Conservation (phyloP, 345 rosid genomes). For the Streptanthus diversifolius region DNA sequence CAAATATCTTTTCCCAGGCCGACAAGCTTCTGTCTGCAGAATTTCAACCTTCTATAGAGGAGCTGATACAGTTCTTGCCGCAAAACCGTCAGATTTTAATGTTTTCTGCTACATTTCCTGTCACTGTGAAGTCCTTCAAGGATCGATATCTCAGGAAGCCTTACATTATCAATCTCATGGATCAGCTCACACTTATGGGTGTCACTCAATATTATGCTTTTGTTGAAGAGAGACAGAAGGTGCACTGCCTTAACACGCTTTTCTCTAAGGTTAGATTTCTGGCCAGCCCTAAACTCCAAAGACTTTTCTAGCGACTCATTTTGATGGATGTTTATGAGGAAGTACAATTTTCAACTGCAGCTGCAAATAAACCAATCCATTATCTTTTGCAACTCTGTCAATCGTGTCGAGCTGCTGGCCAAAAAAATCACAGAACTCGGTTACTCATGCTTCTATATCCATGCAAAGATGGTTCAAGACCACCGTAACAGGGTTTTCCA, state of each 20-base stretch:
- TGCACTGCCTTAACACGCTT: slow-evolving; percentile 97
- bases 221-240: slow-evolving; percentile 99
- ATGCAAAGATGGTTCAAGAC: slow-evolving; percentile 98
- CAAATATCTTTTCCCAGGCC: slow-evolving; percentile 16
- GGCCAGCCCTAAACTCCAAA: not conserved
- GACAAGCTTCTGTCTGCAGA: slow-evolving; percentile 65
- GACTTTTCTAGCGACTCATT: not conserved
- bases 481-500: slow-evolving; percentile 98
- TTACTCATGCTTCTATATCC: slow-evolving; percentile 94
- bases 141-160: slow-evolving; percentile 81
- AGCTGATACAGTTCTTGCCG: slow-evolving; percentile 85
- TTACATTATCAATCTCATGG: slow-evolving; percentile 96
- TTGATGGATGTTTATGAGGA: not conserved
- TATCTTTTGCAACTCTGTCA: slow-evolving; percentile 96
- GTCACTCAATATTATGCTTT: slow-evolving; percentile 96
- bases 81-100: slow-evolving; percentile 81
- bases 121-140: slow-evolving; percentile 98
- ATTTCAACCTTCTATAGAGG: slow-evolving; percentile 94
- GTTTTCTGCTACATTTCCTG: slow-evolving; percentile 99
- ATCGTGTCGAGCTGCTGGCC: slow-evolving; percentile 93
- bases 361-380: slow-evolving; percentile 98
- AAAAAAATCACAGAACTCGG: slow-evolving; percentile 99
- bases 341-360: slow-evolving; percentile 39
- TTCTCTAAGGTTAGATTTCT: slow-evolving; percentile 77
- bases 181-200: slow-evolving; percentile 97